A percentile compares a stretch with the other conserved stretches of the same genome.
Conservation (phyloP, 1,284 basidiomycete species). For the Schizophyllum amplum region DNA sequence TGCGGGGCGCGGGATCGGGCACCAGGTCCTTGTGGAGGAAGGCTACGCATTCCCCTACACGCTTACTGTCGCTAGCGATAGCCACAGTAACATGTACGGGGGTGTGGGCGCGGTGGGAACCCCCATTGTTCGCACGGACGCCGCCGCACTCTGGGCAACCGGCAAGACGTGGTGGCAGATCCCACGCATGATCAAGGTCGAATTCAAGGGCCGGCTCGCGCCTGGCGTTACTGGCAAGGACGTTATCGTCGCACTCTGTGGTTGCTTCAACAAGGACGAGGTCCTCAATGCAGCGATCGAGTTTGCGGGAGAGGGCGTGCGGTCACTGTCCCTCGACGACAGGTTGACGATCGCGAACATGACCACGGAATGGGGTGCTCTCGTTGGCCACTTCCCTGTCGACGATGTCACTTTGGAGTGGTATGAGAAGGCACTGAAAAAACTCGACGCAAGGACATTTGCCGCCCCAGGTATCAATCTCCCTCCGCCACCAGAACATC, state of each 20-base stretch:
- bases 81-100: slow-evolving; percentile 98
- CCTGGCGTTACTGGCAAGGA: slow-evolving; percentile 97
- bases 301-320: slow-evolving; percentile 91
- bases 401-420: slow-evolving; percentile 79
- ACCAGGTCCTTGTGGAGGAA: slow-evolving; percentile 93
- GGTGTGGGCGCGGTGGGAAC: slow-evolving; percentile 97
- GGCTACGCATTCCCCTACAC: slow-evolving; percentile 94
- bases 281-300: slow-evolving; percentile 98
- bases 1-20: slow-evolving; percentile 96
- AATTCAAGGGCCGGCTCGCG: slow-evolving; percentile 76
- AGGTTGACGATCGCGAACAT: slow-evolving; percentile 95
- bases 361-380: slow-evolving; percentile 99
- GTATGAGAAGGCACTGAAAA: slow-evolving; percentile 79
- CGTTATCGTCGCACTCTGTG: slow-evolving; percentile 95
- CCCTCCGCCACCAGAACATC: slow-evolving; percentile 73
- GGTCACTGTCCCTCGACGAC: slow-evolving; percentile 81
- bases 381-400: slow-evolving; percentile 93
- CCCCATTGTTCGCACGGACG: slow-evolving; percentile 90
- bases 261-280: slow-evolving; percentile 95
- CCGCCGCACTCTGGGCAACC: slow-evolving; percentile 96
- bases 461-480: slow-evolving; percentile 36
- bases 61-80: slow-evolving; percentile 92
- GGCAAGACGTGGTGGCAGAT: slow-evolving; percentile 99
- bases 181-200: slow-evolving; percentile 93
- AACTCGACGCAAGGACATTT: slow-evolving; percentile 78